Evolutionary conservation across 2,329 filamentous ascomycete species (phyloP).

Genomic region (Corynespora cassiicola): DNA sequence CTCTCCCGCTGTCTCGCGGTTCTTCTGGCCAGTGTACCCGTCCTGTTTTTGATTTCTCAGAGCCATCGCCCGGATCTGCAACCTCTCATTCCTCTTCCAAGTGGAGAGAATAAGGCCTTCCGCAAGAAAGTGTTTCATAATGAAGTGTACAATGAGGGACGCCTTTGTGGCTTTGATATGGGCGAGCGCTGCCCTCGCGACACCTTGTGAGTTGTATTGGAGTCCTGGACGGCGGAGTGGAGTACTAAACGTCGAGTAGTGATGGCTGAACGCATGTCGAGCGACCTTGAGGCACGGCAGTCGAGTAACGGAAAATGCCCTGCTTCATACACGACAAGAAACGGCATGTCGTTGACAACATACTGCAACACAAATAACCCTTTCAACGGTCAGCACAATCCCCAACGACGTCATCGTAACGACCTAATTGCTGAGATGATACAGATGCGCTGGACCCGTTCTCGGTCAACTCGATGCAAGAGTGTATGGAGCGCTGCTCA

Average conservation of each 20-base stretch:
- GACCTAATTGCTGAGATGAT: slow-evolving; percentile 7
- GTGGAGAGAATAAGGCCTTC: too few relatives aligned
- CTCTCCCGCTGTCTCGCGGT: too few relatives aligned
- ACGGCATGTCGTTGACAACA: slow-evolving; percentile 38
- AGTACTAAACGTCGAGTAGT: slow-evolving; percentile 22
- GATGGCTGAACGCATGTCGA: slow-evolving; percentile 18
- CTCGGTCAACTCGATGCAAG: slow-evolving; percentile 20
- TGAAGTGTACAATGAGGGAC: too few relatives aligned
- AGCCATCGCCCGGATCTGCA: too few relatives aligned
- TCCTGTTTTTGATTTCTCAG: too few relatives aligned
- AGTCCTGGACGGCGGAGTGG: background rate
- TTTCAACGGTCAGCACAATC: slow-evolving; percentile 26
- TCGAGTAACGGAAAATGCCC: slow-evolving; percentile 22
- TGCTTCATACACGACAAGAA: slow-evolving; percentile 27
- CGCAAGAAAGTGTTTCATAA: too few relatives aligned
- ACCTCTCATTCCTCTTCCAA: too few relatives aligned
- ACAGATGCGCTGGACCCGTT: slow-evolving; percentile 27
- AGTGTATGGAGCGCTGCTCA: slow-evolving; percentile 41
- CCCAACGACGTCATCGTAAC: background rate
- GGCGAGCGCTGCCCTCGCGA: slow-evolving; percentile 28
- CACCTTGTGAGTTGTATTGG: slow-evolving; percentile 23
- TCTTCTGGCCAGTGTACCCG: too few relatives aligned
- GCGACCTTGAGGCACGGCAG: slow-evolving; percentile 21
- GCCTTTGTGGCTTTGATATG: slow-evolving; percentile 28
- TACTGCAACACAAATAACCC: slow-evolving; percentile 38